Conservation (phyloP, 495 filamentous ascomycete genomes). For the Daldinia concentrica region DNA sequence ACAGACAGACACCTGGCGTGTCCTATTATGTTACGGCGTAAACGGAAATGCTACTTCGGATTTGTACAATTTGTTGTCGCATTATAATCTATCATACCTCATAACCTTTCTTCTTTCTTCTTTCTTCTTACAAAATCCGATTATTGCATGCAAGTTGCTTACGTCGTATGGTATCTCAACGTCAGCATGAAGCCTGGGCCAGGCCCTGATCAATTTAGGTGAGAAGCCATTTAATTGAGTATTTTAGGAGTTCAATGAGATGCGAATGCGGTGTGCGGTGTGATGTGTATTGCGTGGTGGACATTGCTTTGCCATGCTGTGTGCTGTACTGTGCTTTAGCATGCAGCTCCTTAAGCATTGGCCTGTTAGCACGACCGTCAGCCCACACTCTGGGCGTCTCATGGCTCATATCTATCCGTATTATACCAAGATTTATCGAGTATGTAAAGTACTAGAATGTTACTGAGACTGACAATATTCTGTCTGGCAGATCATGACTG, state of each 20-base stretch:
- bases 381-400: neutral
- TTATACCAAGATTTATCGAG: neutral
- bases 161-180: constrained; percentile 30
- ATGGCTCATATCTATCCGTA: neutral
- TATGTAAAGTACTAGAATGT: constrained; percentile 33
- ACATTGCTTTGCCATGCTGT: neutral
- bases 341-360: constrained; percentile 27
- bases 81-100: constrained; percentile 27
- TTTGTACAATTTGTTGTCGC: constrained; percentile 21
- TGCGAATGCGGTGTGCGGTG: constrained; percentile 20
- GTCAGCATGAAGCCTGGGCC: constrained; percentile 42
- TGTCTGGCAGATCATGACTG: constrained; percentile 45
- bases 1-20: constrained; percentile 4
- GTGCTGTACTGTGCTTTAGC: constrained; percentile 25
- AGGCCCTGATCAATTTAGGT: constrained; percentile 41
- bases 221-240: constrained; percentile 22
- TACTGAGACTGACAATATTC: constrained; percentile 28
- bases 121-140: constrained; percentile 6
- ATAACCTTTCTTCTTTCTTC: constrained; percentile 8
- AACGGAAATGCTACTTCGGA: constrained; percentile 38
- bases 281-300: constrained; percentile 15
- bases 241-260: constrained; percentile 4
- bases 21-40: constrained; percentile 41
- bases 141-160: constrained; percentile 29
- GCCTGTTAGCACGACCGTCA: constrained; percentile 21